A percentile compares a stretch with the other conserved stretches of the same genome.
phyloP scores from a whole-genome alignment of 192 early-diverging fungal species.

The Paraglomus brasilianum region DNA sequence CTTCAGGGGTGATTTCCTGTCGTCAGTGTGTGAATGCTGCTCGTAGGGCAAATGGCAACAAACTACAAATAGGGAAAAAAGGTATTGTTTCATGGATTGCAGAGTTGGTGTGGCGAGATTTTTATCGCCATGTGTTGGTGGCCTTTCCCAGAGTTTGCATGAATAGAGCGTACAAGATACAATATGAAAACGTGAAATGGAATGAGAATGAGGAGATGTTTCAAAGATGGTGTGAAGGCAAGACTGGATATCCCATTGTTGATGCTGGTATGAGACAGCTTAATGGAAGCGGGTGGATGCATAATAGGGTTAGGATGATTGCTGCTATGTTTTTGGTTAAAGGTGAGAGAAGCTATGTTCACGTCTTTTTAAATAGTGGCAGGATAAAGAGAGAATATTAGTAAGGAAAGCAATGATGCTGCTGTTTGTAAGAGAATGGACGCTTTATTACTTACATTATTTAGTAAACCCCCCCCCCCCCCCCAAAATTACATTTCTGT shows the following conservation, averaged over 20 bases:
- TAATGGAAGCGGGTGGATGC: conserved; percentile 58
- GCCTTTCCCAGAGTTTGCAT: conserved; percentile 59
- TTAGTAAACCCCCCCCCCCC: too few relatives aligned
- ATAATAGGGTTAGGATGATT: conserved; percentile 64
- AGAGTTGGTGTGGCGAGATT: conserved; percentile 66
- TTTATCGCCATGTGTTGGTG: conserved; percentile 59
- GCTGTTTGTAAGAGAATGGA: too few relatives aligned
- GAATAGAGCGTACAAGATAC: conserved; percentile 53
- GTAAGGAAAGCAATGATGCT: too few relatives aligned
- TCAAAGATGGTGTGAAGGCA: conserved; percentile 59
- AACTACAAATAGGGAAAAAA: conserved; percentile 49
- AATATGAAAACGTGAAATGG: conserved; percentile 56
- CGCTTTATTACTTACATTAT: too few relatives aligned
- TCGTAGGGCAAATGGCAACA: conserved; percentile 42
- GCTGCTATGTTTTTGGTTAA: conserved; percentile 49
- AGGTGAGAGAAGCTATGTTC: not conserved
- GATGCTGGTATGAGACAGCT: conserved; percentile 71
- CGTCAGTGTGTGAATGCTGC: conserved; percentile 55
- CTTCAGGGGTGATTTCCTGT: conserved; percentile 50
- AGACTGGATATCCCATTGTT: conserved; percentile 65
- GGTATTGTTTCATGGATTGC: conserved; percentile 58
- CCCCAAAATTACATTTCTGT: too few relatives aligned
- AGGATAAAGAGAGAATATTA: too few relatives aligned
- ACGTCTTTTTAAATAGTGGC: too few relatives aligned
- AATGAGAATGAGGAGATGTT: conserved; percentile 46